A percentile compares a stretch with the other conserved stretches of the same genome.
phyloP scores from a whole-genome alignment of 495 filamentous ascomycete genomes.

The Penicillium longicatenatum region DNA sequence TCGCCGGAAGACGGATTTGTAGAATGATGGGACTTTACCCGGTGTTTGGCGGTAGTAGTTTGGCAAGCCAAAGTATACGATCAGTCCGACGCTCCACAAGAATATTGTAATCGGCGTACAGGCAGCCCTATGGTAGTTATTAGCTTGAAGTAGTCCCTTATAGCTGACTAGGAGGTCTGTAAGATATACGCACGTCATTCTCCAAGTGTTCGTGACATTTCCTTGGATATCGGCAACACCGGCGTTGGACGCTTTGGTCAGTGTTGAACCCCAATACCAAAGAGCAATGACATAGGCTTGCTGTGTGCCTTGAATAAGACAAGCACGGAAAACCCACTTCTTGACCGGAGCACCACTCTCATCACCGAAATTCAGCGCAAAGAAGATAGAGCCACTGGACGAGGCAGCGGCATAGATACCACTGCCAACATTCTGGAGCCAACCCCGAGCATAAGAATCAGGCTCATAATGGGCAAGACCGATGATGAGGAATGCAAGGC shows the following conservation, averaged over 20 bases:
- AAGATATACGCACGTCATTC: constrained; percentile 43
- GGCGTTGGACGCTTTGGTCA: constrained; percentile 39
- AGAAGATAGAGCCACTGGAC: constrained; percentile 53
- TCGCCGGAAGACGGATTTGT: constrained; percentile 47
- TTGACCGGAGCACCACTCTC: constrained; percentile 51
- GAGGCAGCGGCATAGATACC: constrained; percentile 52
- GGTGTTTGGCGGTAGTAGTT: constrained; percentile 61
- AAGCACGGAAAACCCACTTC: constrained; percentile 56
- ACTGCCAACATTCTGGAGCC: constrained; percentile 53
- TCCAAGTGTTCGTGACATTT: constrained; percentile 46
- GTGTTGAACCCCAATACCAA: constrained; percentile 54
- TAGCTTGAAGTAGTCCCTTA: not conserved
- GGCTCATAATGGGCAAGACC: constrained; percentile 61
- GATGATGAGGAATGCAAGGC: constrained; percentile 65
- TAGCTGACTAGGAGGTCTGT: not conserved
- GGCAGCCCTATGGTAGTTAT: constrained; percentile 31
- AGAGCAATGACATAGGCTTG: constrained; percentile 53
- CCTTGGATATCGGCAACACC: constrained; percentile 37
- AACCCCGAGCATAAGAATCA: constrained; percentile 44
- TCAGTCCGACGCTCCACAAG: constrained; percentile 44
- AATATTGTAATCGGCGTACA: constrained; percentile 45
- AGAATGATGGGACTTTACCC: constrained; percentile 64
- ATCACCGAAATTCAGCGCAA: constrained; percentile 55
- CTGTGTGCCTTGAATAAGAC: constrained; percentile 53
- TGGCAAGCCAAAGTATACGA: constrained; percentile 48